Evolutionary conservation across 2,329 filamentous ascomycete species (phyloP).

Genomic region (Didymella exigua): DNA sequence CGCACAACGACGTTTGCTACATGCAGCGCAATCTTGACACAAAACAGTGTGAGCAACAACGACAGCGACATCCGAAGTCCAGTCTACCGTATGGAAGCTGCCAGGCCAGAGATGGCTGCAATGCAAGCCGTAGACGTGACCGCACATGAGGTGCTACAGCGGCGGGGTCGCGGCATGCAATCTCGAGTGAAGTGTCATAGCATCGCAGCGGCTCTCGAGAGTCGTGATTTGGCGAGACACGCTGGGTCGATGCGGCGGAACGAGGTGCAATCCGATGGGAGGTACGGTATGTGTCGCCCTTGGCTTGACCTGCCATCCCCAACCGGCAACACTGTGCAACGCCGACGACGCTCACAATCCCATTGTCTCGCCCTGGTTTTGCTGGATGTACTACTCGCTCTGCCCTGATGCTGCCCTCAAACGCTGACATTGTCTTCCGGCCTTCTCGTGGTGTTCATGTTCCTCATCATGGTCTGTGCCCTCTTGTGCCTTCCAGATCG

Average conservation of each 20-base stretch:
- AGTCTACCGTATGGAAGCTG: neutral
- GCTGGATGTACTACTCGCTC: neutral
- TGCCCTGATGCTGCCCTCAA: conserved; percentile 1
- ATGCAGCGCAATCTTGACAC: conserved; percentile 4
- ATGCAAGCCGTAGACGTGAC: conserved; percentile 7
- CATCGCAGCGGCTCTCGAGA: conserved; percentile 4
- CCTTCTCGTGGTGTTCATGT: conserved; percentile 11
- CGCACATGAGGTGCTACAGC: conserved; percentile 12
- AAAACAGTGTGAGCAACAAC: conserved; percentile 3
- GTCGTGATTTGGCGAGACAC: conserved; percentile 19
- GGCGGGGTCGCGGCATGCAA: conserved; percentile 5
- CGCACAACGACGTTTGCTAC: conserved; percentile 4
- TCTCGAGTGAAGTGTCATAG: neutral
- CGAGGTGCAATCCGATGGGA: conserved; percentile 16
- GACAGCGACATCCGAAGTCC: neutral
- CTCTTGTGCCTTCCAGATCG: conserved; percentile 6
- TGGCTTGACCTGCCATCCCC: conserved; percentile 12
- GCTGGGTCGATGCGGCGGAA: conserved; percentile 6
- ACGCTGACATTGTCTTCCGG: conserved; percentile 2
- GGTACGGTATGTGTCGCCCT: conserved; percentile 18
- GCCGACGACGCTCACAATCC: conserved; percentile 7
- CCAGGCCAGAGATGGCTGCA: neutral
- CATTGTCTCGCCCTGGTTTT: conserved; percentile 9
- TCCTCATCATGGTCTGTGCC: conserved; percentile 18
- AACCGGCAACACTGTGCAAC: conserved; percentile 1